Evolutionary conservation across 257 asterid genomes (phyloP).

Genomic region (Solanum habrochaites): DNA sequence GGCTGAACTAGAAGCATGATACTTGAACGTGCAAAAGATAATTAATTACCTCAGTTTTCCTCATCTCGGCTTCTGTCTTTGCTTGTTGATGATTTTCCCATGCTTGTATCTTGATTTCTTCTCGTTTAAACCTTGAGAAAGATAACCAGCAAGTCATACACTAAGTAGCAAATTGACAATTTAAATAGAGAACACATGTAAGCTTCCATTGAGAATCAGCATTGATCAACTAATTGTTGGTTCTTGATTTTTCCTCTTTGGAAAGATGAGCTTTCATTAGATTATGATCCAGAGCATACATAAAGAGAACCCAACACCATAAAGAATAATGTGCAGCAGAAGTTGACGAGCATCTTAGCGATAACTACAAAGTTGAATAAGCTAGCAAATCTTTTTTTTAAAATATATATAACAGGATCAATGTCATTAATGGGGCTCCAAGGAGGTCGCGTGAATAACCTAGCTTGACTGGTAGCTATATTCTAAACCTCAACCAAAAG

Average conservation of each 20-base stretch:
- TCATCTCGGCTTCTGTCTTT: conserved; percentile 12
- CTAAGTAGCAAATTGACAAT: background rate
- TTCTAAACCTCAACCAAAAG: background rate
- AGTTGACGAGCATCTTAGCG: background rate
- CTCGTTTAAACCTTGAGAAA: conserved; percentile 7
- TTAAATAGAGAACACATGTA: background rate
- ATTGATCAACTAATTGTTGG: background rate
- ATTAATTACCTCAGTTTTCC: conserved; percentile 6
- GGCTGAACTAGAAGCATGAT: background rate
- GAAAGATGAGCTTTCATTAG: background rate
- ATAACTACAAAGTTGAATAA: background rate
- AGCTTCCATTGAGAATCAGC: background rate
- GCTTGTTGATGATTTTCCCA: conserved; percentile 15
- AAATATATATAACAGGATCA: background rate
- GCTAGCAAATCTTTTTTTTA: background rate
- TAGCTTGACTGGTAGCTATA: background rate
- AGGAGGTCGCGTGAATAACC: background rate
- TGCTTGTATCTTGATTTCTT: conserved; percentile 14
- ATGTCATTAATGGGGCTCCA: background rate
- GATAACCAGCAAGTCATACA: background rate
- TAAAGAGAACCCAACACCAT: background rate
- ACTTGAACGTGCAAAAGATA: background rate
- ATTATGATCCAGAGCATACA: background rate
- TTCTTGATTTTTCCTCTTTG: background rate
- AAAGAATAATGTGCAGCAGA: background rate